Percentiles rank a stretch among this genome's conserved stretches.
These are phyloP conservation scores for Aegilops bicornis DNA, from an alignment of 176 grass and related monocot genomes.

Conservation along the genomic window DNA sequence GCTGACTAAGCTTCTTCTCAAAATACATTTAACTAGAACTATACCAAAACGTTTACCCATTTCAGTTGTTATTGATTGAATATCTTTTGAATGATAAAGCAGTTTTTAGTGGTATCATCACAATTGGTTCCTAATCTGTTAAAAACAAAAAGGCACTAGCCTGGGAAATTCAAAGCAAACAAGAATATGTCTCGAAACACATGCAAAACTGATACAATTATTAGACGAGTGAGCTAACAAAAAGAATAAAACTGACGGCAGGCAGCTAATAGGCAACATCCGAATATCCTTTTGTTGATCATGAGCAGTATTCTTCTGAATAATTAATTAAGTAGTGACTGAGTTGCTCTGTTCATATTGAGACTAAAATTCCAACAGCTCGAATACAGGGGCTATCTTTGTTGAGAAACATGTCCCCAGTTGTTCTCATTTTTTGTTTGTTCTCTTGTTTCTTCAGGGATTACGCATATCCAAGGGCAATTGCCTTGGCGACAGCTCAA, in stretches of 20 bases:
- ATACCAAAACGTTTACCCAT: neutral
- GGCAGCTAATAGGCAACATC: neutral
- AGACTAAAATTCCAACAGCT: no score
- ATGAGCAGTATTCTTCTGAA: slow-evolving; percentile 5
- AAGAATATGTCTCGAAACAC: neutral
- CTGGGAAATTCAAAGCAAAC: neutral
- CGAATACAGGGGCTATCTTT: neutral
- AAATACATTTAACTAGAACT: neutral
- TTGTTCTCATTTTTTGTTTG: neutral
- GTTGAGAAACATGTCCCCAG: neutral
- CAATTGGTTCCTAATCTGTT: neutral
- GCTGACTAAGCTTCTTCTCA: neutral
- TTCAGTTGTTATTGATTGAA: neutral
- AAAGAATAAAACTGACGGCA: neutral
- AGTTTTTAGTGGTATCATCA: neutral
- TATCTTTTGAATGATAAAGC: neutral
- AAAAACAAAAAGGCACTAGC: neutral
- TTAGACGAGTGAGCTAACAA: neutral
- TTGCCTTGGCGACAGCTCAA: slow-evolving; percentile 73
- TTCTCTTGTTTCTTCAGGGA: slow-evolving; percentile 49
- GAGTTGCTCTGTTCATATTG: neutral
- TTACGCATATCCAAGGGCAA: slow-evolving; percentile 72
- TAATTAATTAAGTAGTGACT: neutral
- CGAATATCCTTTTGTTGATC: neutral
- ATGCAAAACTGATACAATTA: neutral